Evolutionary conservation across 768 basidiomycete species (phyloP).

Genomic region (Gautieria morchelliformis): DNA sequence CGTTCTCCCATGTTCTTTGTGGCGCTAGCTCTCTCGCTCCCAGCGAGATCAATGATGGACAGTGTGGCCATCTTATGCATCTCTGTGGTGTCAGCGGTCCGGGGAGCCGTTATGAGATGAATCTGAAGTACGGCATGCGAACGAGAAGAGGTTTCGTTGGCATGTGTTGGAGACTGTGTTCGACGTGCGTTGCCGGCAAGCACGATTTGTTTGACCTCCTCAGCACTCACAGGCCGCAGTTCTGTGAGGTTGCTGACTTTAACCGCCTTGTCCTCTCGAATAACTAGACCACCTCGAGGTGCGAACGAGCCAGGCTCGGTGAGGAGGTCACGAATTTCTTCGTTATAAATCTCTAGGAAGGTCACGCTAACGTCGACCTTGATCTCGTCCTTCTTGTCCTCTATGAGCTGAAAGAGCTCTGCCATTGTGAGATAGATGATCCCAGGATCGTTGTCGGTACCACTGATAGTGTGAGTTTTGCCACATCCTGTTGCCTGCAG

Average conservation of each 20-base stretch:
- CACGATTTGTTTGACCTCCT: slow-evolving; percentile 92
- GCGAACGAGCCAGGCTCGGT: slow-evolving; percentile 51
- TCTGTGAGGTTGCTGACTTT: slow-evolving; percentile 83
- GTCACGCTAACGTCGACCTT: slow-evolving; percentile 84
- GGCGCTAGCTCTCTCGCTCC: slow-evolving; percentile 92
- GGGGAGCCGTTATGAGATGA: slow-evolving; percentile 79
- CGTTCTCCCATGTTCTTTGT: slow-evolving; percentile 97
- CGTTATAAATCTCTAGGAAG: slow-evolving; percentile 98
- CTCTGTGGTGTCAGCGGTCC: slow-evolving; percentile 78
- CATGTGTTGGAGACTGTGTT: slow-evolving; percentile 90
- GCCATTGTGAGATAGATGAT: slow-evolving; percentile 97
- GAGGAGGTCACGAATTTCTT: slow-evolving; percentile 94
- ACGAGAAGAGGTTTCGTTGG: slow-evolving; percentile 92
- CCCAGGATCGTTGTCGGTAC: slow-evolving; percentile 78
- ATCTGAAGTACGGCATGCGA: slow-evolving; percentile 98
- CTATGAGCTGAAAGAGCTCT: slow-evolving; percentile 89
- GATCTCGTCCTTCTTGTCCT: slow-evolving; percentile 78
- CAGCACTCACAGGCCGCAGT: slow-evolving; percentile 69
- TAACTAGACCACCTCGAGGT: slow-evolving; percentile 82
- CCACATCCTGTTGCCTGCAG: slow-evolving; percentile 98
- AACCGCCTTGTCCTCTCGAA: slow-evolving; percentile 91
- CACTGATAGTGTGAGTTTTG: slow-evolving; percentile 98
- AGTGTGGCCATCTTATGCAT: slow-evolving; percentile 80
- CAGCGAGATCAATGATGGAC: slow-evolving; percentile 96
- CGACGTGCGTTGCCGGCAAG: slow-evolving; percentile 79